Base-by-base conservation (phyloP, 2,329 filamentous ascomycete species). In the Albifimbria verrucaria region DNA sequence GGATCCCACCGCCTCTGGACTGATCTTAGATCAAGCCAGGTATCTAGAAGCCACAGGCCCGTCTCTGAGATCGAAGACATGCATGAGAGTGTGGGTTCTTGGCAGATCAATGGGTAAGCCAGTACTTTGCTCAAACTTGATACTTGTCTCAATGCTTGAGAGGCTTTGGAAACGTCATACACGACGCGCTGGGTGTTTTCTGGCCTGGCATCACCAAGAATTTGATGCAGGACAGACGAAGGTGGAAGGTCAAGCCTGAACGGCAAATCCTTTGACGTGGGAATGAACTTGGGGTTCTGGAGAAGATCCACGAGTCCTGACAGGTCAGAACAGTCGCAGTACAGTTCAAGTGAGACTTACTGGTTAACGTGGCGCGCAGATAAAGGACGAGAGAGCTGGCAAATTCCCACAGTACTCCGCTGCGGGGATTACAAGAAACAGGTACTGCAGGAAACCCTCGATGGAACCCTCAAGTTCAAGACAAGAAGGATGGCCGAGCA, bases 401-500 rank as follows among this genome's bases (percentile, higher is more conserved):
- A 28, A 80, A 55, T 9, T 72, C 65, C 81, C 82, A 84, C 18
- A 85, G 61, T 20, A 63, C 66, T 20, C 73, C 72, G 4, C 72
- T 71, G 50, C 73, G 70, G 48, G 70, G 23, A 78, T 67, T 9
- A 74, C 66, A 23, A 76, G 65, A 58, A 82, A 72, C 5, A 82
- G 59, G 45, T 77, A 75, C 48, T 72, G 69, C 49, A 84, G 74
- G 53, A 87, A 77, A 3, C 68, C 68, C 58, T 81, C 75, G n/a
- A 87, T 78, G 11, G 77, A 75, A 18, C 72, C 67, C 10, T 72
- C 72, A 12, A 87, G 65, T 17, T 73, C 72, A 28, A 75, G 60
- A 54, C 75, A 83, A 42, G 73, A 68, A 17, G 60, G 65, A 63
- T 80, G 78, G 1, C 83, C 83, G 23, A 87, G 72, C 59, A 87